Percentiles rank a stretch among this genome's conserved stretches.
These are phyloP conservation scores for Russula earlei DNA, from an alignment of 768 basidiomycete genomes.

Conservation along the genomic window DNA sequence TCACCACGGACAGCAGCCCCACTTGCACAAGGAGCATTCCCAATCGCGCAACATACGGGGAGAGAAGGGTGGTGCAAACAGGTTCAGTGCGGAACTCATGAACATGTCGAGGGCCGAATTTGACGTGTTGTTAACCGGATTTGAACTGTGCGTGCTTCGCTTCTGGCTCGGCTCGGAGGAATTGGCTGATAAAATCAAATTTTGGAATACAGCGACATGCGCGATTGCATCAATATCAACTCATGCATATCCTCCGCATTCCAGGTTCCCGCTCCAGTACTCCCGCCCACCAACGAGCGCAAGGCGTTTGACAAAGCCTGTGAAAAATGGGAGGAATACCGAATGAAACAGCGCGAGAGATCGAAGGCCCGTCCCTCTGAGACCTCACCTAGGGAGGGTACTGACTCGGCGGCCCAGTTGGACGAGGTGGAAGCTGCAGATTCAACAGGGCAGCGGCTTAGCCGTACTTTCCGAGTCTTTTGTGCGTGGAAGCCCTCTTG, in stretches of 20 bases:
- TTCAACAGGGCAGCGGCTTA: conserved; percentile 29
- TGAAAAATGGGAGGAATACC: conserved; percentile 46
- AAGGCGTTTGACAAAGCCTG: conserved; percentile 50
- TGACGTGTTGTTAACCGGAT: conserved; percentile 45
- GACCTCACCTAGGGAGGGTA: neutral
- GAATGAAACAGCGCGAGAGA: conserved; percentile 28
- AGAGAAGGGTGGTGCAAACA: neutral
- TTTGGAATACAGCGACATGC: conserved; percentile 48
- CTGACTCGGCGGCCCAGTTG: neutral
- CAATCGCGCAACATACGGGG: neutral
- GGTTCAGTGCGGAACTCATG: conserved; percentile 28
- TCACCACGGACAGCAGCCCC: neutral
- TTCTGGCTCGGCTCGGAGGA: neutral
- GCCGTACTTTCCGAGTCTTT: conserved; percentile 45
- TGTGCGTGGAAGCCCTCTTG: conserved; percentile 46
- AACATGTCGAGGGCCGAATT: conserved; percentile 53
- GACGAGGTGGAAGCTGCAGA: conserved; percentile 11
- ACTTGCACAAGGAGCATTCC: conserved; percentile 1
- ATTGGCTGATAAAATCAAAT: neutral
- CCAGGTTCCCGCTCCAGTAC: conserved; percentile 36
- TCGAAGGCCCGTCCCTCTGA: neutral
- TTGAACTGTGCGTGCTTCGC: conserved; percentile 45
- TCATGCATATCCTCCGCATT: conserved; percentile 39
- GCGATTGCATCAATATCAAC: conserved; percentile 43
- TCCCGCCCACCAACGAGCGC: conserved; percentile 38